Evolutionary conservation across 768 basidiomycete genomes (phyloP).

Genomic region (Mycena leptocephala): DNA sequence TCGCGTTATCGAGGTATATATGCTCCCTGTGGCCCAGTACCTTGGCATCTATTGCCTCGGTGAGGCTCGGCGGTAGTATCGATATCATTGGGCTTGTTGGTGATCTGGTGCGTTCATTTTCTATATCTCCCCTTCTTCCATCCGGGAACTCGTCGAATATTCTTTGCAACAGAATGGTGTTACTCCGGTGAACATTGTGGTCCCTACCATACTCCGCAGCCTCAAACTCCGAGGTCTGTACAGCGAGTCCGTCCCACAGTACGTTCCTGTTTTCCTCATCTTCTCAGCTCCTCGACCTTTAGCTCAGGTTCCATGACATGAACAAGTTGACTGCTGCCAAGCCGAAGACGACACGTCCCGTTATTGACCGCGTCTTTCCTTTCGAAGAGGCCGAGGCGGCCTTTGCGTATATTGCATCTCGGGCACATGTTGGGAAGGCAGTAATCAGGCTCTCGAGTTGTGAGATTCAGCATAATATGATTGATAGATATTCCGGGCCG

Average conservation of each 20-base stretch:
- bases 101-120: conserved; percentile 39
- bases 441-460: too few species aligned
- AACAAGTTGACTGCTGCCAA: conserved; percentile 56
- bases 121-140: not conserved
- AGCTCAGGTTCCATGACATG: conserved; percentile 62
- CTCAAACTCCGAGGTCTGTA: conserved; percentile 60
- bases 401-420: conserved; percentile 62
- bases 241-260: conserved; percentile 63
- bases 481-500: too few species aligned
- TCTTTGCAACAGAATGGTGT: conserved; percentile 36
- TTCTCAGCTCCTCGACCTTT: too few species aligned
- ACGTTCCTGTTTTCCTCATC: conserved; percentile 25
- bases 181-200: conserved; percentile 45
- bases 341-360: conserved; percentile 54
- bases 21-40: too few species aligned
- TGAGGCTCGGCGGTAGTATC: conserved; percentile 49
- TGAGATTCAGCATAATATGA: too few species aligned
- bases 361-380: conserved; percentile 66
- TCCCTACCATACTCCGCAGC: conserved; percentile 46
- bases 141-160: too few species aligned
- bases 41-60: conserved; percentile 48
- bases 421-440: conserved; percentile 69
- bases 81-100: conserved; percentile 55
- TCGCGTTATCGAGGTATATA: conserved; percentile 41
- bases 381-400: conserved; percentile 64